phyloP scores from a whole-genome alignment of 345 rosid genomes.

The Aethionema arabicum region DNA sequence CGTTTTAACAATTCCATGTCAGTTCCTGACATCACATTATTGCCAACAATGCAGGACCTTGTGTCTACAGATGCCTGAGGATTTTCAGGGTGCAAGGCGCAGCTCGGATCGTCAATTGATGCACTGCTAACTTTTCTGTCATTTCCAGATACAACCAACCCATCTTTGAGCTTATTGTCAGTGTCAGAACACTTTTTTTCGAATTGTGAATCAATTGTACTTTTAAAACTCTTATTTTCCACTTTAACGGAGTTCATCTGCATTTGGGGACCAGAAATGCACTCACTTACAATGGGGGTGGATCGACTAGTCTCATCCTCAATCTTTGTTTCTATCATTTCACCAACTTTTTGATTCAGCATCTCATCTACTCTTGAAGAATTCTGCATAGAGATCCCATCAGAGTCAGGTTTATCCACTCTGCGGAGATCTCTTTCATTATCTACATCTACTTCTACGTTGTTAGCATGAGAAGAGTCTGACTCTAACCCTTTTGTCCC shows the following conservation, averaged over 20 bases:
- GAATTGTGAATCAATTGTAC: constrained; percentile 43
- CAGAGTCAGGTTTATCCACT: constrained; percentile 43
- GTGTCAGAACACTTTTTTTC: constrained; percentile 43
- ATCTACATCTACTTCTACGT: constrained; percentile 50
- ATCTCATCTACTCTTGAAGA: constrained; percentile 46
- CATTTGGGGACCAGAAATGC: constrained; percentile 29
- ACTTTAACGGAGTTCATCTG: constrained; percentile 37
- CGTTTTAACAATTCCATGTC: constrained; percentile 42
- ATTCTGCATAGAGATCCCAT: constrained; percentile 39
- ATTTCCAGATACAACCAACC: constrained; percentile 36
- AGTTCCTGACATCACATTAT: constrained; percentile 28
- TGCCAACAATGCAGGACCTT: constrained; percentile 30
- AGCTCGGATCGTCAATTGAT: constrained; percentile 34
- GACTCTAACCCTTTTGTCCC: constrained; percentile 55
- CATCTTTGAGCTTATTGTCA: constrained; percentile 44
- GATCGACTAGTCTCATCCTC: constrained; percentile 40
- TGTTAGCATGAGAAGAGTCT: constrained; percentile 67
- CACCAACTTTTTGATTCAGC: constrained; percentile 43
- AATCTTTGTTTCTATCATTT: constrained; percentile 44
- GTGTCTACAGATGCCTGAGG: constrained; percentile 38
- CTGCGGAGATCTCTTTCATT: constrained; percentile 47
- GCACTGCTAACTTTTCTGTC: constrained; percentile 39
- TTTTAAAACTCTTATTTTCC: constrained; percentile 43
- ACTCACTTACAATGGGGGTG: constrained; percentile 36
- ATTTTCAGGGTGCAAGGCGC: constrained; percentile 34